Percentiles rank a stretch among this genome's conserved stretches.
Conservation (phyloP, 2,329 filamentous ascomycete species). For the Microcyclospora pomicola region DNA sequence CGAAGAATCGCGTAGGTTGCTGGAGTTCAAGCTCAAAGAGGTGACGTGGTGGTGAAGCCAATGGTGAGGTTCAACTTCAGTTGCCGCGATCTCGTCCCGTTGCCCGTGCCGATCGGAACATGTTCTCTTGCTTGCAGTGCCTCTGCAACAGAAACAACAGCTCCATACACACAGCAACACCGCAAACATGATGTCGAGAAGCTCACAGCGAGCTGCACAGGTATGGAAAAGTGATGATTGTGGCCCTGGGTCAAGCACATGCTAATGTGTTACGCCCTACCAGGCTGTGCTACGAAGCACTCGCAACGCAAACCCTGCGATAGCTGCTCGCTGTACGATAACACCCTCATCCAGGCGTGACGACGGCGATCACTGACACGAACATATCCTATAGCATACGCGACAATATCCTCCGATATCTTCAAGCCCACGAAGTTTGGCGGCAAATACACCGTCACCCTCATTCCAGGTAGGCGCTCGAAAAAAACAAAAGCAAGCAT, state of each 20-base stretch:
- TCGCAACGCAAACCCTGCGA: constrained; percentile 33
- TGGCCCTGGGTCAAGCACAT: constrained; percentile 15
- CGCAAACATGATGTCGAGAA: constrained; percentile 13
- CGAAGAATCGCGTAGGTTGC: too few relatives aligned
- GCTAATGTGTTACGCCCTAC: constrained; percentile 4
- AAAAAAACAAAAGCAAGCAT: constrained; percentile 14
- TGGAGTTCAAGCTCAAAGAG: too few relatives aligned
- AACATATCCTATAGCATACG: constrained; percentile 38
- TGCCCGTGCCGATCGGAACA: too few relatives aligned
- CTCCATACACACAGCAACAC: too few relatives aligned
- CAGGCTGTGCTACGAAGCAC: constrained; percentile 45
- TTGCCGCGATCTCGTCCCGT: too few relatives aligned
- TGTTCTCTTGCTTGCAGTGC: too few relatives aligned
- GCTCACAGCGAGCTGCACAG: constrained; percentile 9
- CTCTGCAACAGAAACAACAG: too few relatives aligned
- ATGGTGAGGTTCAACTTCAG: too few relatives aligned
- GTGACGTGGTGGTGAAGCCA: too few relatives aligned
- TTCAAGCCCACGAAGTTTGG: constrained; percentile 99
- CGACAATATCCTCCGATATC: constrained; percentile 74
- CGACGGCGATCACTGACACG: constrained; percentile 10
- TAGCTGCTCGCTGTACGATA: constrained; percentile 42
- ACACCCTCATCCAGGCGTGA: constrained; percentile 6
- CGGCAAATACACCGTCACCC: constrained; percentile 96
- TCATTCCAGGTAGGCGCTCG: constrained; percentile 74
- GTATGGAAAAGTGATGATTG: constrained; percentile 5